These are phyloP conservation scores for Tylopilus subfusipes DNA, from an alignment of 768 basidiomycete genomes.

Conservation along the genomic window DNA sequence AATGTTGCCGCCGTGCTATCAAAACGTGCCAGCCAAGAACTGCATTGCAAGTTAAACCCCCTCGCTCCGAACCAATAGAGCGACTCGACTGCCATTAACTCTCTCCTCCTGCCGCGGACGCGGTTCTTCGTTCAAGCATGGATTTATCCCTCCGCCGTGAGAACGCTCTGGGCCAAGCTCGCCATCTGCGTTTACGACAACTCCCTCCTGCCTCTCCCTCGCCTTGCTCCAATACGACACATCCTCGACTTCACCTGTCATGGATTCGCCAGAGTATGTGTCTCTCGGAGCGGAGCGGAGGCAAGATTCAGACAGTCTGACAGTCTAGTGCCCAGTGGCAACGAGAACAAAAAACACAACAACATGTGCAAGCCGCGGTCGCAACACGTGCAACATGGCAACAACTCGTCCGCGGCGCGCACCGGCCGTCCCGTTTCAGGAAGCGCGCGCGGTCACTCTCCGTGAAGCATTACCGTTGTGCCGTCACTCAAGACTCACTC, in stretches of 20 bases:
- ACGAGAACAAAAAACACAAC: neutral
- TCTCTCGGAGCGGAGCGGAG: no score
- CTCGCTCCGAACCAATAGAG: neutral
- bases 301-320: neutral
- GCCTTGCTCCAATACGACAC: neutral
- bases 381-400: constrained; percentile 10
- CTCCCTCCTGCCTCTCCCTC: no score
- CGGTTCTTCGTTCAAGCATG: neutral
- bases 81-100: constrained; percentile 9
- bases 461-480: neutral
- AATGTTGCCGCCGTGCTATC: constrained; percentile 8
- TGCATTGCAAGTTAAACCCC: neutral
- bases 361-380: neutral
- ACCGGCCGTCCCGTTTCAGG: neutral
- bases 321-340: neutral
- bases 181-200: constrained; percentile 9
- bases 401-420: constrained; percentile 17
- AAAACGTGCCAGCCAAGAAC: constrained; percentile 20
- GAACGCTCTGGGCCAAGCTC: neutral
- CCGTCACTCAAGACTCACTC: neutral
- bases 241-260: no score
- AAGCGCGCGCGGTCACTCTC: neutral
- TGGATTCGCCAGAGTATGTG: no score
- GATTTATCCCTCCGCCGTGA: constrained; percentile 8
- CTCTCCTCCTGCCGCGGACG: constrained; percentile 2